phyloP scores from a whole-genome alignment of 495 filamentous ascomycete species.

The Aspergillus olivimuriae region DNA sequence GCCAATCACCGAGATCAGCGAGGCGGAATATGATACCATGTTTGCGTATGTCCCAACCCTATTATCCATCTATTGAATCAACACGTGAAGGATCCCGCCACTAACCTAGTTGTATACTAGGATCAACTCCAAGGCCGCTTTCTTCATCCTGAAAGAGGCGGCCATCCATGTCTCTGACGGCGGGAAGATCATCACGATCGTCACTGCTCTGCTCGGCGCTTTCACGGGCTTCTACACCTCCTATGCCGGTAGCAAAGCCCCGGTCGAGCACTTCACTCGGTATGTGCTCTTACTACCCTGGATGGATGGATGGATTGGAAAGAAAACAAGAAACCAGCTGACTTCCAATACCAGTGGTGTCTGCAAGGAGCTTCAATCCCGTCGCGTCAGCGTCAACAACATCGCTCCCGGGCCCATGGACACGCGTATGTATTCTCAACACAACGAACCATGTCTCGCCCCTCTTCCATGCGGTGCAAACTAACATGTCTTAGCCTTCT shows the following conservation, averaged over 20 bases:
- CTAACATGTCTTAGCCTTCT: no score
- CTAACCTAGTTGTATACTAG: no score
- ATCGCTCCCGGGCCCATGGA: slow-evolving; percentile 37
- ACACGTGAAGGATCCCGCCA: no score
- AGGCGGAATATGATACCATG: slow-evolving; percentile 45
- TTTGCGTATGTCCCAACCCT: slow-evolving; percentile 24
- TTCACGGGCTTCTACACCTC: slow-evolving; percentile 36
- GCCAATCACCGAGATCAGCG: slow-evolving; percentile 42
- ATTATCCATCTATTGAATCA: neutral
- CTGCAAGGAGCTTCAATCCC: slow-evolving; percentile 32
- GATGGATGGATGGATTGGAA: no score
- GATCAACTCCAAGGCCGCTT: slow-evolving; percentile 33
- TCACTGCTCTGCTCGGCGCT: slow-evolving; percentile 30
- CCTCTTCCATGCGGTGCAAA: no score
- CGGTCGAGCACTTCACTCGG: slow-evolving; percentile 36
- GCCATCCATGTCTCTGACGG: slow-evolving; percentile 25
- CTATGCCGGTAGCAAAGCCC: slow-evolving; percentile 34
- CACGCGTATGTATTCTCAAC: slow-evolving; percentile 25
- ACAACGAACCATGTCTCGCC: neutral
- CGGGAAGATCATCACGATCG: slow-evolving; percentile 34
- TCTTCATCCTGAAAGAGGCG: slow-evolving; percentile 32
- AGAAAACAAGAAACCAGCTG: neutral
- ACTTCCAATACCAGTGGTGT: slow-evolving; percentile 15
- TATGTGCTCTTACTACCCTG: no score
- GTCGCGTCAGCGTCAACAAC: slow-evolving; percentile 29